Conservation (phyloP, 2,329 filamentous ascomycete species). For the Stagonosporopsis vannaccii region DNA sequence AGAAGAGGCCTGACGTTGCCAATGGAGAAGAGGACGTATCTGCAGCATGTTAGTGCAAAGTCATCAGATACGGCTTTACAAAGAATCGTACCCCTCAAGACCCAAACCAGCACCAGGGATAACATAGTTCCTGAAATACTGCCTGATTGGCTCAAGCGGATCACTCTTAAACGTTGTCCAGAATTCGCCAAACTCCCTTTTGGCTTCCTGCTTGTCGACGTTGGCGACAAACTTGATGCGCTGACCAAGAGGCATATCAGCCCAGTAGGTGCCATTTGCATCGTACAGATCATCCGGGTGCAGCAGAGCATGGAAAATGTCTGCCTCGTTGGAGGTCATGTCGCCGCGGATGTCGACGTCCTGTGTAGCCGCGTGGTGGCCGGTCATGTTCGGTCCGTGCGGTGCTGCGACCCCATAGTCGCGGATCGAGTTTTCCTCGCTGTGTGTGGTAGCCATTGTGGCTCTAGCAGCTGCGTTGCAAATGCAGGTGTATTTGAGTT, state of each 20-base stretch:
- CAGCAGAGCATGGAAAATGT: constrained; percentile 78
- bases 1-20: constrained; percentile 90
- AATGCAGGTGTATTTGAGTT: neutral
- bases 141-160: constrained; percentile 80
- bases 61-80: neutral
- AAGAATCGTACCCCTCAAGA: constrained; percentile 69
- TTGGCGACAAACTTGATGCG: constrained; percentile 77
- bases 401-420: constrained; percentile 58
- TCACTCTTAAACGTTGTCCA: constrained; percentile 86
- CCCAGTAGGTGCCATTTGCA: constrained; percentile 87
- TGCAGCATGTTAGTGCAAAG: constrained; percentile 36
- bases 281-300: constrained; percentile 90
- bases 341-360: constrained; percentile 47
- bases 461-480: constrained; percentile 4
- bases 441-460: constrained; percentile 38
- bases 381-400: constrained; percentile 57
- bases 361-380: constrained; percentile 53
- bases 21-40: constrained; percentile 96
- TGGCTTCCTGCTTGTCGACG: constrained; percentile 75
- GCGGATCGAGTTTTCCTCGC: constrained; percentile 43
- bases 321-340: constrained; percentile 66
- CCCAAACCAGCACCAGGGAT: constrained; percentile 91
- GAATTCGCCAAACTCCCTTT: constrained; percentile 70
- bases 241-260: constrained; percentile 76
- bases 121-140: constrained; percentile 90